Evolutionary conservation across 805 yeast genomes (phyloP).

Genomic region (Wickerhamomyces subpelliculosus): DNA sequence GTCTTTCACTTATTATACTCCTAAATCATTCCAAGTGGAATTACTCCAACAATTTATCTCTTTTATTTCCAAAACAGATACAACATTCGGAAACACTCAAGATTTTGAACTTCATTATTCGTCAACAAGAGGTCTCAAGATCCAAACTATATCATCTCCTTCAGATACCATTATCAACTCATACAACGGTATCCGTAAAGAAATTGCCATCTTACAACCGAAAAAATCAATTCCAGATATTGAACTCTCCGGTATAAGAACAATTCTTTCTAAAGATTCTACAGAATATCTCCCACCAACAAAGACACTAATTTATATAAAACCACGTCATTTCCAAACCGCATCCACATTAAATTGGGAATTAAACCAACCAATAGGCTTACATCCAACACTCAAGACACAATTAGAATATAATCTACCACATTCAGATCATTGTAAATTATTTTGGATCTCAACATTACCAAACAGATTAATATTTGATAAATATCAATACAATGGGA

Average conservation of each 20-base stretch:
- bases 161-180: conserved; percentile 10
- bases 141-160: conserved; percentile 12
- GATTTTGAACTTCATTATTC: conserved; percentile 13
- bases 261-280: conserved; percentile 9
- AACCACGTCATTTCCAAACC: conserved; percentile 16
- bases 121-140: conserved; percentile 1
- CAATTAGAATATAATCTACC: no score
- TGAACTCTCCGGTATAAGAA: conserved; percentile 18
- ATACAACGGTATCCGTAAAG: conserved; percentile 11
- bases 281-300: conserved; percentile 15
- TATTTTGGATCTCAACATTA: conserved; percentile 35
- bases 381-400: conserved; percentile 31
- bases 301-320: conserved; percentile 16
- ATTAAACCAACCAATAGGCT: conserved; percentile 24
- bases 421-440: conserved; percentile 28
- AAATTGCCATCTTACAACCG: conserved; percentile 18
- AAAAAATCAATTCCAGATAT: conserved; percentile 10
- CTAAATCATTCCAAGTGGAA: no score
- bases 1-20: neutral
- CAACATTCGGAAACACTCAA: conserved; percentile 2
- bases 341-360: conserved; percentile 8
- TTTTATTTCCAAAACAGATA: conserved; percentile 7
- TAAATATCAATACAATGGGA: conserved; percentile 40
- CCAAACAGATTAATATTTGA: conserved; percentile 47
- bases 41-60: neutral